These are phyloP conservation scores for Penicillium sp. DNA, from an alignment of 2,329 filamentous ascomycete genomes.

Conservation along the genomic window DNA sequence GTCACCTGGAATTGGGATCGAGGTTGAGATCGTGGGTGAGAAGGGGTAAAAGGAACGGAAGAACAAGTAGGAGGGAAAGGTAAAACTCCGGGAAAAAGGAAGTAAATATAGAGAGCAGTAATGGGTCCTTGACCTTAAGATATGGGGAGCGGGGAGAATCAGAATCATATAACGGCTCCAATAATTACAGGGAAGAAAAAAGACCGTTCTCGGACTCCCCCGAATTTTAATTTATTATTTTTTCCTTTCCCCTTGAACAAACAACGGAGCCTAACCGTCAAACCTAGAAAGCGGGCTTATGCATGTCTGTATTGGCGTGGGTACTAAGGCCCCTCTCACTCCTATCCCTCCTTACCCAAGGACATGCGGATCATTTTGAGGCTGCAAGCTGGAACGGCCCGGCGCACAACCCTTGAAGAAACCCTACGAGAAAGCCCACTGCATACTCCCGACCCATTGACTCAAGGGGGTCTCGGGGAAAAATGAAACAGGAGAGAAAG, in stretches of 20 bases:
- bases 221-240: conserved; percentile 4
- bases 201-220: conserved; percentile 5
- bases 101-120: conserved; percentile 6
- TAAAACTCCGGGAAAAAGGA: conserved; percentile 1
- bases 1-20: conserved; percentile 9
- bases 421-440: conserved; percentile 26
- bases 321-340: conserved; percentile 13
- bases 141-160: conserved; percentile 35
- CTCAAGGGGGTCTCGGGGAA: background rate
- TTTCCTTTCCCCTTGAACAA: conserved; percentile 25
- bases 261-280: conserved; percentile 36
- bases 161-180: conserved; percentile 36
- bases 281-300: conserved; percentile 36
- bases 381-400: conserved; percentile 46
- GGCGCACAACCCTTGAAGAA: conserved; percentile 41
- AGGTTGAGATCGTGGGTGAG: conserved; percentile 1
- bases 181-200: conserved; percentile 2
- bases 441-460: background rate
- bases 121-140: conserved; percentile 16
- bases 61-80: background rate
- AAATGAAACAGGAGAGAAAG: no score
- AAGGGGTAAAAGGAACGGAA: background rate
- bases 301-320: conserved; percentile 29
- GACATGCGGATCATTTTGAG: conserved; percentile 42
- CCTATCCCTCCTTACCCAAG: conserved; percentile 30